A percentile compares a stretch with the other conserved stretches of the same genome.
Evolutionary conservation across 2,329 filamentous ascomycete species (phyloP).

Genomic region (Neofusicoccum sp.): DNA sequence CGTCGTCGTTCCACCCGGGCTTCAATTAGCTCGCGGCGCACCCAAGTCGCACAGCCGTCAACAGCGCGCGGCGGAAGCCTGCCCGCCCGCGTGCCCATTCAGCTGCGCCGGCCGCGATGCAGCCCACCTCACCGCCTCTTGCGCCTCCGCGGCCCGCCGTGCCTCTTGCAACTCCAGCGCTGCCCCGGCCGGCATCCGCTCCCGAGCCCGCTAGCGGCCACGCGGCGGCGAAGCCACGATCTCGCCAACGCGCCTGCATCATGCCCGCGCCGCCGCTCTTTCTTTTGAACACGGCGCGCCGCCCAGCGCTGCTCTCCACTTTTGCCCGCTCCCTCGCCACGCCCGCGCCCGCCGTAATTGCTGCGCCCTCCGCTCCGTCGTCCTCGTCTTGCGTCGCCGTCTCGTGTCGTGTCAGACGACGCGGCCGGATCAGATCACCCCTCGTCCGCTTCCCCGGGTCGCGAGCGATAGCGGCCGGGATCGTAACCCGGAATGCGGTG

Average conservation of each 20-base stretch:
- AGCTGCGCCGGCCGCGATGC: neutral
- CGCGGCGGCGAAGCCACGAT: slow-evolving; percentile 20
- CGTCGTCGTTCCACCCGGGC: neutral
- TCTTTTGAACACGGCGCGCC: neutral
- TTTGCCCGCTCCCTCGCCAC: neutral
- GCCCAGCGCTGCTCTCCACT: neutral
- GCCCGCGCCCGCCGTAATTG: slow-evolving; percentile 1
- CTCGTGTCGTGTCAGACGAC: neutral
- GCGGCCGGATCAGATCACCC: neutral
- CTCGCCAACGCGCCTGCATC: slow-evolving; percentile 4
- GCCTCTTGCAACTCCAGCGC: slow-evolving; percentile 12
- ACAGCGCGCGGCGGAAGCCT: neutral
- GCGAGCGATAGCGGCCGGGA: neutral
- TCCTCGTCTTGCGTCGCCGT: neutral
- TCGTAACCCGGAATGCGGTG: slow-evolving; percentile 14
- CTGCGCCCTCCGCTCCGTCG: neutral
- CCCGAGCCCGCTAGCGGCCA: slow-evolving; percentile 17
- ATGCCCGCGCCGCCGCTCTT: neutral
- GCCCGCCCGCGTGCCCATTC: neutral
- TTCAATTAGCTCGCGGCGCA: neutral
- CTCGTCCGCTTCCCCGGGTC: neutral
- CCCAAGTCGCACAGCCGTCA: slow-evolving; percentile 1
- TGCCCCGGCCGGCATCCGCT: slow-evolving; percentile 10
- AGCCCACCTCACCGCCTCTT: slow-evolving; percentile 12
- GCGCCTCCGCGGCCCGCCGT: slow-evolving; percentile 9